Percentiles rank a stretch among this genome's conserved stretches.
Conservation (phyloP, 2,329 filamentous ascomycete genomes). For the Chalara sp. region DNA sequence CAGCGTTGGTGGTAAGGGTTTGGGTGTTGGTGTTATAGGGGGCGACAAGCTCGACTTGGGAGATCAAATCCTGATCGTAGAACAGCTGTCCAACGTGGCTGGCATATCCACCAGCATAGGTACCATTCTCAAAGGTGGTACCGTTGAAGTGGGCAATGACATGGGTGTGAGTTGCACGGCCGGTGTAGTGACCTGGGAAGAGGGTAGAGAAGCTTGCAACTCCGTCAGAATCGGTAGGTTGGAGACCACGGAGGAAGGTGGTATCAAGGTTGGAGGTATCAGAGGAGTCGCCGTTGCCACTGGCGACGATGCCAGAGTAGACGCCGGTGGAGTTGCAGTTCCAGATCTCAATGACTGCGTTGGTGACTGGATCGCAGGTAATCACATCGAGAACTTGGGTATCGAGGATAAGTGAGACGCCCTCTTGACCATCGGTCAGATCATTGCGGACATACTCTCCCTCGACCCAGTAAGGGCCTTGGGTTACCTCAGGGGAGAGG, state of each 20-base stretch:
- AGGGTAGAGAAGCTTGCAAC: constrained; percentile 35
- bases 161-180: constrained; percentile 42
- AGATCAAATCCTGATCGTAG: constrained; percentile 53
- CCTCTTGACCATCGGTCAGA: constrained; percentile 28
- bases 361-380: constrained; percentile 44
- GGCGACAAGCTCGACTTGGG: constrained; percentile 37
- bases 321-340: constrained; percentile 39
- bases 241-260: constrained; percentile 34
- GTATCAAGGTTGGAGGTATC: constrained; percentile 30
- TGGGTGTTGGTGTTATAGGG: constrained; percentile 44
- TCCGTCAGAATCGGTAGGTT: constrained; percentile 34
- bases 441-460: constrained; percentile 32
- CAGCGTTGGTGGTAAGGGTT: constrained; percentile 28
- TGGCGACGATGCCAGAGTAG: constrained; percentile 40
- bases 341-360: constrained; percentile 47
- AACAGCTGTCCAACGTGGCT: constrained; percentile 59
- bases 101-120: constrained; percentile 41
- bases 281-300: constrained; percentile 35
- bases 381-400: constrained; percentile 44
- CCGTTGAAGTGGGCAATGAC: constrained; percentile 36
- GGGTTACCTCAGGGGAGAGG: constrained; percentile 44
- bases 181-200: constrained; percentile 39
- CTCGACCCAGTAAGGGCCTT: constrained; percentile 45
- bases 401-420: constrained; percentile 34
- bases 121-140: constrained; percentile 22